Percentiles rank a stretch among this genome's conserved stretches.
Conservation (phyloP, 495 filamentous ascomycete species). For the Hypomontagnella submonticulosa region DNA sequence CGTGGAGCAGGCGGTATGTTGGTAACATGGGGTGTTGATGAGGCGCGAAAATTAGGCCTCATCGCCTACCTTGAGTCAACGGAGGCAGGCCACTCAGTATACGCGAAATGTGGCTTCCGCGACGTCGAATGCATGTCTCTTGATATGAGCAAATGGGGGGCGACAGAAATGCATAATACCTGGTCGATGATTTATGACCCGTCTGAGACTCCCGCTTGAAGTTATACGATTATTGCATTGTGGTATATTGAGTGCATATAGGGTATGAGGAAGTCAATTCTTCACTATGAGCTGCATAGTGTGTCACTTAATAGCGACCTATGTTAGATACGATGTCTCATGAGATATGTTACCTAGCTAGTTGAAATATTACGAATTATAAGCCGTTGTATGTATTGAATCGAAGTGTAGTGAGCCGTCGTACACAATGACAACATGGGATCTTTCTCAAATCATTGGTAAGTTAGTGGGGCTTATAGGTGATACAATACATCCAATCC, state of each 20-base stretch:
- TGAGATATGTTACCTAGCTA: no score
- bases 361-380: no score
- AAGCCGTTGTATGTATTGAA: no score
- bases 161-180: slow-evolving; percentile 9
- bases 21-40: slow-evolving; percentile 38
- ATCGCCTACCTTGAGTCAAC: slow-evolving; percentile 49
- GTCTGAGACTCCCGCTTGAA: slow-evolving; percentile 6
- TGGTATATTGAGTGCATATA: not conserved
- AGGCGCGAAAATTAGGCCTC: slow-evolving; percentile 32
- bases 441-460: no score
- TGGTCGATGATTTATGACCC: slow-evolving; percentile 37
- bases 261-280: no score
- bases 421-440: no score
- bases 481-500: no score
- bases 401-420: no score
- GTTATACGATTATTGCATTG: not conserved
- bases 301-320: no score
- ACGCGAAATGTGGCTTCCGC: slow-evolving; percentile 45
- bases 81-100: slow-evolving; percentile 39
- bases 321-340: no score
- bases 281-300: no score
- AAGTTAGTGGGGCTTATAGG: no score
- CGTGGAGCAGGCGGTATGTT: slow-evolving; percentile 44
- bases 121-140: slow-evolving; percentile 38
- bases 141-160: slow-evolving; percentile 36